These are phyloP conservation scores for Sporothrix luriei DNA, from an alignment of 2,329 filamentous ascomycete genomes.

Conservation along the genomic window DNA sequence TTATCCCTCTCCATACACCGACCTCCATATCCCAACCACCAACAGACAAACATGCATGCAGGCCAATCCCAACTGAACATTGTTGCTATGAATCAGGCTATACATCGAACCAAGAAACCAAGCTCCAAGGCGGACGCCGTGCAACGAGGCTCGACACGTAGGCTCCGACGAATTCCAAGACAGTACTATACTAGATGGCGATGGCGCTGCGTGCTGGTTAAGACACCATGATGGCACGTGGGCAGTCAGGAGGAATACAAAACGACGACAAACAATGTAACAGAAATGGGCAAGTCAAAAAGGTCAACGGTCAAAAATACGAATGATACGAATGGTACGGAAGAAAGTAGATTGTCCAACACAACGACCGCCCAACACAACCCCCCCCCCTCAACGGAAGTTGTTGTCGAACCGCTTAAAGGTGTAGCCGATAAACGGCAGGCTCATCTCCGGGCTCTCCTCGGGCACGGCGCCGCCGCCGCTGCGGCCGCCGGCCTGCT, in stretches of 20 bases:
- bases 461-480: conserved; percentile 61
- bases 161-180: no score
- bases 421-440: conserved; percentile 95
- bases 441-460: conserved; percentile 88
- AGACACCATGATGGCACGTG: neutral
- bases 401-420: conserved; percentile 93
- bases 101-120: neutral
- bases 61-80: neutral
- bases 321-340: neutral
- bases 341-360: neutral
- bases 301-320: no score
- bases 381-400: conserved; percentile 52
- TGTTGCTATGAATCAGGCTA: neutral
- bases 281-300: neutral
- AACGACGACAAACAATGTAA: neutral
- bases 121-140: neutral
- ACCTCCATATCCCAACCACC: neutral
- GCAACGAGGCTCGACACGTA: no score
- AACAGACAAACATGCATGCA: neutral
- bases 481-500: conserved; percentile 61
- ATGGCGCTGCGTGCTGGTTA: no score
- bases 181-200: neutral
- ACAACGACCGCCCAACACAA: neutral
- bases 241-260: no score
- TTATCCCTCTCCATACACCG: neutral